Conservation (phyloP, 257 asterid species). For the Nicotiana noctiflora region DNA sequence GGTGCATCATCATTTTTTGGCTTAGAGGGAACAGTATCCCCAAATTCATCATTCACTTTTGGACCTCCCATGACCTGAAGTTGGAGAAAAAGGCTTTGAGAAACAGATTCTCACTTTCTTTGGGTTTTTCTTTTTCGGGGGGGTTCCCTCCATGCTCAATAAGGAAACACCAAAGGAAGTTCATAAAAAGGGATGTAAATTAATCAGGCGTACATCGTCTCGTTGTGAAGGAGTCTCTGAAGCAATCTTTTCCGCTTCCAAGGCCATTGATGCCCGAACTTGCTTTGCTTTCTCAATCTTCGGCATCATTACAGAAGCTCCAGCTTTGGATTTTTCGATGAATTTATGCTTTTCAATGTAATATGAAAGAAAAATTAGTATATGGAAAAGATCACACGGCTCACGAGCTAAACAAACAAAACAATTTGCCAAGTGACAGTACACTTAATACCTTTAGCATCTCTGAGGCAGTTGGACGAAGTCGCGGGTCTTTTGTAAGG, state of each 20-base stretch:
- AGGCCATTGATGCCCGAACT: conserved; percentile 57
- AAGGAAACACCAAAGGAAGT: background rate
- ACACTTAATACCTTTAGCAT: conserved; percentile 67
- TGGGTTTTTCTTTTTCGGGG: background rate
- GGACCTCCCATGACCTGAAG: conserved; percentile 40
- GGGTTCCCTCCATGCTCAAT: background rate
- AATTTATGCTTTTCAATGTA: conserved; percentile 74
- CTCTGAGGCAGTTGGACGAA: conserved; percentile 94
- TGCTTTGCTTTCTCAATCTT: conserved; percentile 87
- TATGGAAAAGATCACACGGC: conserved; percentile 11
- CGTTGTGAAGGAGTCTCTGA: conserved; percentile 36
- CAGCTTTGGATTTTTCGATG: conserved; percentile 87
- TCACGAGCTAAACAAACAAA: background rate
- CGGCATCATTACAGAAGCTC: conserved; percentile 82
- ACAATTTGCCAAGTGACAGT: background rate
- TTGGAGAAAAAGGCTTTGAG: conserved; percentile 1
- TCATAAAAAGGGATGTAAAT: background rate
- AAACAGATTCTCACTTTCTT: background rate
- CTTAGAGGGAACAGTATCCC: conserved; percentile 72
- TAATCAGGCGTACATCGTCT: conserved; percentile 46
- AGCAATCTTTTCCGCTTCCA: conserved; percentile 46
- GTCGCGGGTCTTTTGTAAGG: conserved; percentile 91
- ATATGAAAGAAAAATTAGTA: conserved; percentile 13
- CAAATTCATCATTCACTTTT: conserved; percentile 44
- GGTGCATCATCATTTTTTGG: conserved; percentile 35